Evolutionary conservation across 352 stramenopile species (phyloP).

Genomic region (Phytophthora sp.): DNA sequence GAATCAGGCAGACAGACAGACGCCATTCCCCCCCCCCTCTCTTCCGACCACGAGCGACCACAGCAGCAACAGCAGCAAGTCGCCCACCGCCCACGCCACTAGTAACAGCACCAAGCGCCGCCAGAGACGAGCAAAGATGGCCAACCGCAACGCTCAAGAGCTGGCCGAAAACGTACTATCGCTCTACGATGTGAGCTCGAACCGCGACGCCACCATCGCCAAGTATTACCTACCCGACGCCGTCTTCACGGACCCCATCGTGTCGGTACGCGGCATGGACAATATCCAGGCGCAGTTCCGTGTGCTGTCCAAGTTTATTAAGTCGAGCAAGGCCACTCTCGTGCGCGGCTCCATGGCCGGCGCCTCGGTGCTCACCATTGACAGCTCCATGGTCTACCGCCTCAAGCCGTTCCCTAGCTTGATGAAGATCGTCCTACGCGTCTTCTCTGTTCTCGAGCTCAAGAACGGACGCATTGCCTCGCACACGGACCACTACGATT

Average conservation of each 20-base stretch:
- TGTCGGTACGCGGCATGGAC: conserved; percentile 72
- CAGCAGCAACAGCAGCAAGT: too few relatives aligned
- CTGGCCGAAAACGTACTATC: conserved; percentile 82
- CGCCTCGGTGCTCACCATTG: conserved; percentile 78
- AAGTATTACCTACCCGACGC: conserved; percentile 80
- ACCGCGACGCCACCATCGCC: conserved; percentile 74
- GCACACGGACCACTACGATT: conserved; percentile 88
- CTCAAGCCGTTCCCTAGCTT: conserved; percentile 78
- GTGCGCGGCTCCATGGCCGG: conserved; percentile 86
- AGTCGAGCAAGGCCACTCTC: conserved; percentile 77
- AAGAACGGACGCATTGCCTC: conserved; percentile 79
- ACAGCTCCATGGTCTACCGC: conserved; percentile 78
- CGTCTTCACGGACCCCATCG: conserved; percentile 82
- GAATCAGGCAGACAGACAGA: too few relatives aligned
- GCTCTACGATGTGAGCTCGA: conserved; percentile 80
- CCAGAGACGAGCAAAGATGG: conserved; percentile 39
- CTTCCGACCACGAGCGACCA: too few relatives aligned
- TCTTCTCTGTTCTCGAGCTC: conserved; percentile 87
- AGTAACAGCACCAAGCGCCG: too few relatives aligned
- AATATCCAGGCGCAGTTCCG: conserved; percentile 90
- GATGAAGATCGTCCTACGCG: conserved; percentile 73
- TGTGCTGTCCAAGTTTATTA: conserved; percentile 77
- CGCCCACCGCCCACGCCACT: too few relatives aligned
- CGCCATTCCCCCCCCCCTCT: too few relatives aligned
- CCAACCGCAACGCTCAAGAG: conserved; percentile 74